Evolutionary conservation across 75 land plant genomes (phyloP).

Genomic region (Isoetes taiwanensis): DNA sequence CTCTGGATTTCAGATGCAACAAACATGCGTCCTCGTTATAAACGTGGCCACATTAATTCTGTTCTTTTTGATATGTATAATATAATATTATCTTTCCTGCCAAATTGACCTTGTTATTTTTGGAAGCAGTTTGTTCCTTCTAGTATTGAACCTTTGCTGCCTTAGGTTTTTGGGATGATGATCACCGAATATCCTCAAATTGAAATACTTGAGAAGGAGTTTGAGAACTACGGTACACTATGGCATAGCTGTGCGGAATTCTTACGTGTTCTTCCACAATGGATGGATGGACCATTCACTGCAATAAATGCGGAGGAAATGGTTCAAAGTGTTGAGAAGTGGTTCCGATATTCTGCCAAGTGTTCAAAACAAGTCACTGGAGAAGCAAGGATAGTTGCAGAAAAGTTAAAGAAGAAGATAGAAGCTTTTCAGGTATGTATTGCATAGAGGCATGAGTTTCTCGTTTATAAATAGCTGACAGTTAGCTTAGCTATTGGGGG

Average conservation of each 20-base stretch:
- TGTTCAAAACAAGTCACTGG: slow-evolving; percentile 15
- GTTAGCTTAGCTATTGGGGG: too few relatives aligned
- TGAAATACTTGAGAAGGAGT: slow-evolving; percentile 21
- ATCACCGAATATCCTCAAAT: slow-evolving; percentile 21
- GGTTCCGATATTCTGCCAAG: slow-evolving; percentile 24
- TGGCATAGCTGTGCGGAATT: slow-evolving; percentile 27
- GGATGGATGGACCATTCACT: slow-evolving; percentile 35
- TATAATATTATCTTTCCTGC: too few relatives aligned
- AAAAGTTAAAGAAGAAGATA: slow-evolving; percentile 17
- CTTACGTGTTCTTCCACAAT: slow-evolving; percentile 17
- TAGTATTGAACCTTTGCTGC: too few relatives aligned
- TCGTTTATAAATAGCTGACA: not conserved
- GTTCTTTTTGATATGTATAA: too few relatives aligned
- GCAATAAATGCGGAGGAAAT: slow-evolving; percentile 23
- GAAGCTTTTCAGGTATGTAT: slow-evolving; percentile 11
- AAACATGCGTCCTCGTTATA: too few relatives aligned
- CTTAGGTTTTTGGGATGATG: slow-evolving; percentile 17
- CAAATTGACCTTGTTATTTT: too few relatives aligned
- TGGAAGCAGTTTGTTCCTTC: too few relatives aligned
- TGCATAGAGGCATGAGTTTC: not conserved
- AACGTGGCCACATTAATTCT: too few relatives aligned
- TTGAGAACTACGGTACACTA: slow-evolving; percentile 17
- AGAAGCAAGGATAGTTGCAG: slow-evolving; percentile 20
- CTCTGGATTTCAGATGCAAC: too few relatives aligned
- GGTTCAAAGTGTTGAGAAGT: slow-evolving; percentile 22